Percentiles rank a stretch among this genome's conserved stretches.
These are phyloP conservation scores for Gilbertella persicaria DNA, from an alignment of 371 early-diverging fungal species.

Conservation along the genomic window DNA sequence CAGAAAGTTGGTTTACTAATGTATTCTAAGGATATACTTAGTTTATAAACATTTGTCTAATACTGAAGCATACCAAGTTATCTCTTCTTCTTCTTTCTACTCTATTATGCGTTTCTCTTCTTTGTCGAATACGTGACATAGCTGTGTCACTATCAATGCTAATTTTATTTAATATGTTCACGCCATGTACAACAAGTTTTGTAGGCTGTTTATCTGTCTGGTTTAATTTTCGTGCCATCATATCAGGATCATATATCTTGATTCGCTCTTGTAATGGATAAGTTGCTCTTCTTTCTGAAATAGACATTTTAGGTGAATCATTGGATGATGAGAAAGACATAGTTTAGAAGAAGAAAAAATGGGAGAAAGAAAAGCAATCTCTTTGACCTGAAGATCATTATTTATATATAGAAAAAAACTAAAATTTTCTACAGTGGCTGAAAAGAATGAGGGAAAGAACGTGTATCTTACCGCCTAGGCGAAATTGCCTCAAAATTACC, in stretches of 20 bases:
- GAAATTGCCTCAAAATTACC: slow-evolving; percentile 22
- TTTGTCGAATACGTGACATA: slow-evolving; percentile 25
- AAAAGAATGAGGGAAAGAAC: slow-evolving; percentile 22
- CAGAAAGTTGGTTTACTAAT: slow-evolving; percentile 22
- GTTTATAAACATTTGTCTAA: background rate
- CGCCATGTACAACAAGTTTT: slow-evolving; percentile 27
- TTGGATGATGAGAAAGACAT: slow-evolving; percentile 1
- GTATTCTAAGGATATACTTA: slow-evolving; percentile 11
- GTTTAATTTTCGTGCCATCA: slow-evolving; percentile 25
- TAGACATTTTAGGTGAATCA: slow-evolving; percentile 18
- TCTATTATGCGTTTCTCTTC: slow-evolving; percentile 26
- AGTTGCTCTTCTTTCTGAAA: slow-evolving; percentile 26
- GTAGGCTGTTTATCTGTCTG: slow-evolving; percentile 17
- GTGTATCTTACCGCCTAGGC: slow-evolving; percentile 5
- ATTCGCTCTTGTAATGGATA: slow-evolving; percentile 30
- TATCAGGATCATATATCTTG: slow-evolving; percentile 26
- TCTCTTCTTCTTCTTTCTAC: slow-evolving; percentile 29
- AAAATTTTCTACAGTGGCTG: too few relatives aligned
- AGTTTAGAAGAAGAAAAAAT: slow-evolving; percentile 7
- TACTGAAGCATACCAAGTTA: slow-evolving; percentile 14
- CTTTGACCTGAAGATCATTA: slow-evolving; percentile 8
- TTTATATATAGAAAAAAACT: slow-evolving; percentile 3
- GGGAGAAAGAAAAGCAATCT: background rate
- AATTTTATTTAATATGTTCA: slow-evolving; percentile 24
- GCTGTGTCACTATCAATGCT: slow-evolving; percentile 28